These are phyloP conservation scores for Plasmodium inui DNA, from an alignment of 169 alveolate genomes.

Conservation along the genomic window DNA sequence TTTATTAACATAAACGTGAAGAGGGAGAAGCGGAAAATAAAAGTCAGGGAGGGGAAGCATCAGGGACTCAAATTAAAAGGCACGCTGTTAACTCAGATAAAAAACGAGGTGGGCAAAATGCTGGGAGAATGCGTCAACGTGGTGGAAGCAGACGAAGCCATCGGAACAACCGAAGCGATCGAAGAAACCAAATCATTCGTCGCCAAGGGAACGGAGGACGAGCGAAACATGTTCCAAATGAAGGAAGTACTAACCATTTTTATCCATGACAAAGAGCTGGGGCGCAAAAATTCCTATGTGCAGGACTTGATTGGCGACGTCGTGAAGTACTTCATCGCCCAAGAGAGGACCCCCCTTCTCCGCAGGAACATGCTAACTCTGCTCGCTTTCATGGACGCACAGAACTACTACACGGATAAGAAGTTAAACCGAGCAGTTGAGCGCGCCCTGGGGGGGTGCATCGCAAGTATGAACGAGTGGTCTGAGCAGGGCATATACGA, in stretches of 20 bases:
- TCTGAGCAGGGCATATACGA: slow-evolving; percentile 19
- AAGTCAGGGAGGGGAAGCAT: slow-evolving; percentile 18
- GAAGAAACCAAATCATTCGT: neutral
- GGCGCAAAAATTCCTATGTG: slow-evolving; percentile 37
- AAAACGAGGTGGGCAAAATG: slow-evolving; percentile 13
- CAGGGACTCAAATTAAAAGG: slow-evolving; percentile 50
- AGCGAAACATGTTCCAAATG: slow-evolving; percentile 3
- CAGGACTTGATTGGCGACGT: slow-evolving; percentile 17
- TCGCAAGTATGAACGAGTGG: slow-evolving; percentile 36
- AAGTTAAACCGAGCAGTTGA: slow-evolving; percentile 35
- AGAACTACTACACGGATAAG: slow-evolving; percentile 35
- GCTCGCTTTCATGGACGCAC: slow-evolving; percentile 31
- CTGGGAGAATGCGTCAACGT: neutral
- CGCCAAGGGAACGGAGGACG: neutral
- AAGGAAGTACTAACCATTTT: slow-evolving; percentile 58
- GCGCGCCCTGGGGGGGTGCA: neutral
- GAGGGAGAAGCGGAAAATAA: slow-evolving; percentile 38
- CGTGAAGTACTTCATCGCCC: slow-evolving; percentile 3
- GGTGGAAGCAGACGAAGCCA: neutral
- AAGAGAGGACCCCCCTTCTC: neutral
- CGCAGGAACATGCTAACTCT: slow-evolving; percentile 7
- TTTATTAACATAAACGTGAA: slow-evolving; percentile 57
- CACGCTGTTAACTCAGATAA: slow-evolving; percentile 30
- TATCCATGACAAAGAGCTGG: slow-evolving; percentile 53
- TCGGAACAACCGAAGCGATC: neutral